phyloP scores from a whole-genome alignment of 2,329 filamentous ascomycete species.

The Penicillium sp. region DNA sequence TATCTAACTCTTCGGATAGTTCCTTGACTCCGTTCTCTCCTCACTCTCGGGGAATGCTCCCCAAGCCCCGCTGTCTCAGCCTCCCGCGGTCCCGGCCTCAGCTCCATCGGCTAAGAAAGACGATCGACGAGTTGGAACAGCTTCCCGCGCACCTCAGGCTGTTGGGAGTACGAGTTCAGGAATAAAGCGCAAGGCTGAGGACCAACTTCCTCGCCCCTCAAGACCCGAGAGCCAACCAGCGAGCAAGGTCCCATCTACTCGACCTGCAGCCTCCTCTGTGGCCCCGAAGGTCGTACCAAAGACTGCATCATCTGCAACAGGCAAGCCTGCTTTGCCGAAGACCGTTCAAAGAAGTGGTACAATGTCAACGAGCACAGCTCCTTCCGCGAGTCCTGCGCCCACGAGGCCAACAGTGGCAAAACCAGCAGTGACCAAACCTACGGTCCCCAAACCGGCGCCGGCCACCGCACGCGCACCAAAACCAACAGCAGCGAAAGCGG shows the following conservation, averaged over 20 bases:
- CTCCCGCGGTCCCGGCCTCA: slow-evolving; percentile 28
- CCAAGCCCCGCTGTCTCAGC: slow-evolving; percentile 29
- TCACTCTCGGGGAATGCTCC: slow-evolving; percentile 49
- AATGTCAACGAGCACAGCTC: slow-evolving; percentile 21
- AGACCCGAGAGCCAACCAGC: slow-evolving; percentile 28
- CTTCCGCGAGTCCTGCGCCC: slow-evolving; percentile 13
- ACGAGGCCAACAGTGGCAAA: slow-evolving; percentile 22
- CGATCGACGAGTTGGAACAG: slow-evolving; percentile 23
- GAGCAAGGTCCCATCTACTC: slow-evolving; percentile 22
- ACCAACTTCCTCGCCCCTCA: slow-evolving; percentile 35
- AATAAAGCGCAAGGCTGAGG: slow-evolving; percentile 49
- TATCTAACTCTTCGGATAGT: slow-evolving; percentile 39
- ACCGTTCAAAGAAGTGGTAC: slow-evolving; percentile 23
- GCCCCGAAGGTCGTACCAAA: slow-evolving; percentile 23
- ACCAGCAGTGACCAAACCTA: slow-evolving; percentile 1
- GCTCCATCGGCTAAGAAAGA: slow-evolving; percentile 27
- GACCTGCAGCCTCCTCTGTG: slow-evolving; percentile 20
- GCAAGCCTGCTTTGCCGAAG: slow-evolving; percentile 20
- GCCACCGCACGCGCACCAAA: slow-evolving; percentile 17
- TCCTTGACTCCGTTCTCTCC: slow-evolving; percentile 55
- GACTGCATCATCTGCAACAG: slow-evolving; percentile 9
- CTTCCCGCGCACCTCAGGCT: slow-evolving; percentile 19
- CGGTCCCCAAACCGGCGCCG: slow-evolving; percentile 14
- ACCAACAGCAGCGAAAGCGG: slow-evolving; percentile 3
- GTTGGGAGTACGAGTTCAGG: slow-evolving; percentile 27